Evolutionary conservation across 805 yeast genomes (phyloP), one percentile per base, ranked within the genome.

Genomic region (Wickerhamiella alocasiicola): DNA sequence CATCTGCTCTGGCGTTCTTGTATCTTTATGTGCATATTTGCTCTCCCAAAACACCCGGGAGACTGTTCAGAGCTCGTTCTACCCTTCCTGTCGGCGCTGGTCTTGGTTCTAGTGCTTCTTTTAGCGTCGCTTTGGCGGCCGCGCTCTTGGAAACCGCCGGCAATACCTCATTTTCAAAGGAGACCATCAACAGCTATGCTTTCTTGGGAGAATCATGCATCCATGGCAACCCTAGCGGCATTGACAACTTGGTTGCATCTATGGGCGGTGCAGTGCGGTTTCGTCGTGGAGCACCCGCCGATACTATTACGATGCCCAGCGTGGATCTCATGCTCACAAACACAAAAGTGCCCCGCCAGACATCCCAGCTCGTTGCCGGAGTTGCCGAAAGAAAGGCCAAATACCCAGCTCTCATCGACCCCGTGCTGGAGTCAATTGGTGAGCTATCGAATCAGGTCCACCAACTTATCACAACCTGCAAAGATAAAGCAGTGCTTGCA

Each of bases 51-150:
- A 60, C 65, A 1, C 66, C 65, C 1, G 81, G 81, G 3, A 54
- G 68, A 45, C 67, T 66, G 25, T 83, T 79, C 57, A 67, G 76
- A 3, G 75, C 82, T 12, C 72, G 87, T 44, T 82, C 95, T 1
- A 78, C 94, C 1, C 64, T 87, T 37, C 98, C 98, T 1, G 79
- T 88, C 36, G 96, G 98, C 29, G 96, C 98, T 1, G 98, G 98
- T 0, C 67, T 91, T 36, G 98, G 98, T 0, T 82, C 95, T 1
- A 81, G 94, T 33, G 97, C 97, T 0, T 76, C 95, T 2, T 72
- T 83, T 13, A 74, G 93, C 1, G 97, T 91, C 3, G 78, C 91
- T 53, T 56, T 91, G 27, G 71, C 94, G 0, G 65, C 88, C 12
- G 93, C 91, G 0, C 64, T 88, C 55, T 60, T 72, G 25, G 26